phyloP scores from a whole-genome alignment of 352 stramenopile genomes.

The Phytophthora sp. region DNA sequence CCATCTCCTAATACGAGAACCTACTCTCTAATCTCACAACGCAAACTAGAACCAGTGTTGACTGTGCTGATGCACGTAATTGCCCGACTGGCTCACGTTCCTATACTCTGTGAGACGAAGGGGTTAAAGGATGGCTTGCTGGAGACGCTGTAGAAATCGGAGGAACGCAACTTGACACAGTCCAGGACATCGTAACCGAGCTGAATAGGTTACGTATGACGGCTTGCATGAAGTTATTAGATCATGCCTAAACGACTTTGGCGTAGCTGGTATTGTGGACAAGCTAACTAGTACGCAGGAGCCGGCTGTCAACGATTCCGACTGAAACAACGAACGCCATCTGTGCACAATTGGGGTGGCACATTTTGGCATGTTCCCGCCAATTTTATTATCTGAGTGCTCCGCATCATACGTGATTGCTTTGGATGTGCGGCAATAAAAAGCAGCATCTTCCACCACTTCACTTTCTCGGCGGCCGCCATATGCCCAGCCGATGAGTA shows the following conservation, averaged over 20 bases:
- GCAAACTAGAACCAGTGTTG: background rate
- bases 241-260: background rate
- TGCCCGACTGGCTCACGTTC: background rate
- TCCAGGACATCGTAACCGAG: conserved; percentile 11
- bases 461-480: background rate
- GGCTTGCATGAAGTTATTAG: background rate
- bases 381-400: conserved; percentile 16
- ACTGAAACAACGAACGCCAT: background rate
- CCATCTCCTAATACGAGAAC: background rate
- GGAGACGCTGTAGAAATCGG: background rate
- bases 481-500: conserved; percentile 22
- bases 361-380: conserved; percentile 1
- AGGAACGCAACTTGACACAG: background rate
- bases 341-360: background rate
- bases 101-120: conserved; percentile 2
- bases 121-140: background rate
- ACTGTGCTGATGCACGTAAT: background rate
- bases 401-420: conserved; percentile 4
- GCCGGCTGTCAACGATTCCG: background rate
- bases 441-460: background rate
- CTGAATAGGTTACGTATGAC: conserved; percentile 14
- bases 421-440: conserved; percentile 17
- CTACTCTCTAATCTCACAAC: background rate
- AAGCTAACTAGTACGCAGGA: background rate
- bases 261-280: background rate